Conservation (phyloP, 352 stramenopile species). For the Detonula confervacea region DNA sequence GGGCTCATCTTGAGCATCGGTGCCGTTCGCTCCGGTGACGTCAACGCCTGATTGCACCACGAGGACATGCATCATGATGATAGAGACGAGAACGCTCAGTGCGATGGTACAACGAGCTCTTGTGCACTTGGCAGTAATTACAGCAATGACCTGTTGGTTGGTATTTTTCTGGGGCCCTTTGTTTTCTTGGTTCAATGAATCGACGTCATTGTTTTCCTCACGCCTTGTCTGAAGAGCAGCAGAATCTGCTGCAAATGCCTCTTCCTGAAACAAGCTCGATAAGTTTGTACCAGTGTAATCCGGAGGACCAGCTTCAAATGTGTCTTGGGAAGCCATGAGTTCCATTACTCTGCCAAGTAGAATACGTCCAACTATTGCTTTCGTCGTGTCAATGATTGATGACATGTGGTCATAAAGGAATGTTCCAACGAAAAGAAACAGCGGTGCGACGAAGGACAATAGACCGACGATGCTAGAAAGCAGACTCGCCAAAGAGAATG, state of each 20-base stretch:
- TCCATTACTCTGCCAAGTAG: conserved; percentile 3
- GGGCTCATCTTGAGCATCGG: neutral
- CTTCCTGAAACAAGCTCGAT: conserved; percentile 21
- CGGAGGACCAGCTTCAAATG: neutral
- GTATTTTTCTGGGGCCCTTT: conserved; percentile 20
- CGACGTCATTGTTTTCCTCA: neutral
- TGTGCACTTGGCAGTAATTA: conserved; percentile 19
- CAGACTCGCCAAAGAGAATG: neutral
- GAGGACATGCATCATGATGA: conserved; percentile 11
- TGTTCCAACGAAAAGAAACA: conserved; percentile 2
- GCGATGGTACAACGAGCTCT: neutral
- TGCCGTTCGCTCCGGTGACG: neutral
- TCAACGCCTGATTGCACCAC: neutral
- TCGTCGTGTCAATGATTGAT: neutral
- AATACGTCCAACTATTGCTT: neutral
- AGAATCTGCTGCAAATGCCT: too few species aligned
- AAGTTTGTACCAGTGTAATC: conserved; percentile 15
- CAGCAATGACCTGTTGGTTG: conserved; percentile 14
- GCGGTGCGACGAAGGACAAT: conserved; percentile 10
- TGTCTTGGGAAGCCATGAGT: neutral
- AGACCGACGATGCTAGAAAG: conserved; percentile 10
- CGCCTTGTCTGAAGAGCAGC: too few species aligned
- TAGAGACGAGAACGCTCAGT: conserved; percentile 7
- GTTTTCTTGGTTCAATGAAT: conserved; percentile 7
- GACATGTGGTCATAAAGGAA: neutral